phyloP scores from a whole-genome alignment of 441 rosid genomes.

The Pelargonium citronellum region DNA sequence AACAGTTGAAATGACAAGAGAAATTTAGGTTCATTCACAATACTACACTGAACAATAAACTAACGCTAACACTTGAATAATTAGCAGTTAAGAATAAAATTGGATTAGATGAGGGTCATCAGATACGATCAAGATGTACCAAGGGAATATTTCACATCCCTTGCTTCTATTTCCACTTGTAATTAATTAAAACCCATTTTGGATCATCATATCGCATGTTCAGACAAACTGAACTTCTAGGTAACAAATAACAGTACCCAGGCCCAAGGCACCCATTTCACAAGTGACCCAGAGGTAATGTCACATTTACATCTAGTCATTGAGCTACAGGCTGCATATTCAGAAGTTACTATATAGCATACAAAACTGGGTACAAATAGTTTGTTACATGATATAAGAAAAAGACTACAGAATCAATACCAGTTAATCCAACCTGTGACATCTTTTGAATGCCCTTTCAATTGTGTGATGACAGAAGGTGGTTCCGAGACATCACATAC shows the following conservation, averaged over 20 bases:
- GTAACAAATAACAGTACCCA: neutral
- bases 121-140: neutral
- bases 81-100: neutral
- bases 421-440: conserved; percentile 96
- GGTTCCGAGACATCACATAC: conserved; percentile 73
- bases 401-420: conserved; percentile 51
- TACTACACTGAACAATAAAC: neutral
- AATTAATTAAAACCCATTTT: neutral
- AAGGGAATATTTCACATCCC: neutral
- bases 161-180: neutral
- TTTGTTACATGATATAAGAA: conserved; percentile 27
- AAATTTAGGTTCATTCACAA: neutral
- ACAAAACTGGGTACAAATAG: conserved; percentile 12
- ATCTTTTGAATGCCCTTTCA: conserved; percentile 83
- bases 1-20: neutral
- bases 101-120: neutral
- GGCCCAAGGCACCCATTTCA: neutral
- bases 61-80: neutral
- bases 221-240: neutral
- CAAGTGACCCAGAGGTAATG: neutral
- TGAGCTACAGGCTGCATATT: conserved; percentile 1
- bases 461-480: conserved; percentile 58
- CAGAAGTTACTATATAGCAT: conserved; percentile 13
- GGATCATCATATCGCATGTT: neutral
- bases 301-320: neutral